A percentile compares a stretch with the other conserved stretches of the same genome.
Evolutionary conservation across 345 rosid species (phyloP).

Genomic region (Citropsis articulata): DNA sequence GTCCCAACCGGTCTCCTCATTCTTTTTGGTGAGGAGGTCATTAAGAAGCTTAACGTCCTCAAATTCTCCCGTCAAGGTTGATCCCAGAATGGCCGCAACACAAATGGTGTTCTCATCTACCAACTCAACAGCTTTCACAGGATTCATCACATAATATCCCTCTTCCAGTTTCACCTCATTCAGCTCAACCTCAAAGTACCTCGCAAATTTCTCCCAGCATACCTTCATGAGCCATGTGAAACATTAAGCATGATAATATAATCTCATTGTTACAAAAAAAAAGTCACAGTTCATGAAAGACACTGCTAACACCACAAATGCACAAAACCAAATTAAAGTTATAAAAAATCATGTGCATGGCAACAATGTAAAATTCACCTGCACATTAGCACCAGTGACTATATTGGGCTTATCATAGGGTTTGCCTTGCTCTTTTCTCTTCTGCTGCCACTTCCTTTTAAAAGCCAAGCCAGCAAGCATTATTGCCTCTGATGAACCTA

Average conservation of each 20-base stretch:
- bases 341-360: too few species aligned
- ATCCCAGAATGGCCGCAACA: slow-evolving; percentile 80
- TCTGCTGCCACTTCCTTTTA: slow-evolving; percentile 70
- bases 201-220: slow-evolving; percentile 85
- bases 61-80: slow-evolving; percentile 73
- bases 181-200: slow-evolving; percentile 81
- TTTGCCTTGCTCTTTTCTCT: slow-evolving; percentile 44
- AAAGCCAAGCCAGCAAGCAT: slow-evolving; percentile 87
- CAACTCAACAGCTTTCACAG: slow-evolving; percentile 61
- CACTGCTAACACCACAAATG: background rate
- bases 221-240: slow-evolving; percentile 30
- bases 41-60: slow-evolving; percentile 70
- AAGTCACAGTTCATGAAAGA: background rate
- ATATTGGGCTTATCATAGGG: slow-evolving; percentile 69
- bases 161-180: slow-evolving; percentile 75
- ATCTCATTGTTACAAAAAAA: background rate
- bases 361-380: slow-evolving; percentile 27
- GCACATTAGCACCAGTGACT: slow-evolving; percentile 82
- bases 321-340: background rate
- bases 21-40: slow-evolving; percentile 50
- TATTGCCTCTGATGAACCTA: slow-evolving; percentile 76
- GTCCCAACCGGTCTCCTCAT: slow-evolving; percentile 65
- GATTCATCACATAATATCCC: slow-evolving; percentile 68
- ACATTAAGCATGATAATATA: background rate
- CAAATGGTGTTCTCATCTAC: slow-evolving; percentile 85